phyloP scores from a whole-genome alignment of 1,139 yeast species.

The Pichia kudriavzevii region DNA sequence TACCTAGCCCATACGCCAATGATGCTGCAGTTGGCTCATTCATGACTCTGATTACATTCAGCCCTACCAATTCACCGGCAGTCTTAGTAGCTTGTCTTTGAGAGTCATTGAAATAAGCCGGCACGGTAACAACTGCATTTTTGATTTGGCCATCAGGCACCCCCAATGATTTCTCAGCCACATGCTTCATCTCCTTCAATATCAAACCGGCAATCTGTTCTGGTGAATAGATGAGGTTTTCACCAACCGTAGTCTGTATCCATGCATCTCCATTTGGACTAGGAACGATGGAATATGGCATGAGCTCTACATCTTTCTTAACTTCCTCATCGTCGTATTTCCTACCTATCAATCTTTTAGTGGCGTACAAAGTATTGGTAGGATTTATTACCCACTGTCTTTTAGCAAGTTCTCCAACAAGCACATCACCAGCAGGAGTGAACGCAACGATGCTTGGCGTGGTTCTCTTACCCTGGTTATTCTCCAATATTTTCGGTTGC shows the following conservation, averaged over 20 bases:
- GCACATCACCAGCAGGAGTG: slow-evolving; percentile 33
- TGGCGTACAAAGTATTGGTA: slow-evolving; percentile 64
- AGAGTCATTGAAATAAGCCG: slow-evolving; percentile 73
- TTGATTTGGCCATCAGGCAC: slow-evolving; percentile 30
- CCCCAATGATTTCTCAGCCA: slow-evolving; percentile 42
- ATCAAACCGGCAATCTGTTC: slow-evolving; percentile 50
- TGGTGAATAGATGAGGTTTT: slow-evolving; percentile 36
- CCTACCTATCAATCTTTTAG: slow-evolving; percentile 68
- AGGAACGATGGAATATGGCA: slow-evolving; percentile 50
- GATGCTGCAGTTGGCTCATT: slow-evolving; percentile 85
- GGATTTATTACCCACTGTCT: slow-evolving; percentile 62
- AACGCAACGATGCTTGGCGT: slow-evolving; percentile 71
- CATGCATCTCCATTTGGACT: slow-evolving; percentile 59
- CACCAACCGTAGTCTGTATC: slow-evolving; percentile 33
- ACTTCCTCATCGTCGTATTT: slow-evolving; percentile 57
- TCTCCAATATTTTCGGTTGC: slow-evolving; percentile 52
- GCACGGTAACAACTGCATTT: slow-evolving; percentile 72
- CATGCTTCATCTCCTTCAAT: slow-evolving; percentile 45
- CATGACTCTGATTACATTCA: slow-evolving; percentile 60
- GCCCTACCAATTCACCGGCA: slow-evolving; percentile 61
- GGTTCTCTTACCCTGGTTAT: slow-evolving; percentile 60
- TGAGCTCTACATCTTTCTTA: slow-evolving; percentile 47
- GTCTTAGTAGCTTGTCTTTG: slow-evolving; percentile 73
- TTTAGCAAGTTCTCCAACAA: slow-evolving; percentile 61
- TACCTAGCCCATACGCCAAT: slow-evolving; percentile 62